Base-by-base conservation (phyloP, 345 rosid species). In the Carallia pectinifolia region DNA sequence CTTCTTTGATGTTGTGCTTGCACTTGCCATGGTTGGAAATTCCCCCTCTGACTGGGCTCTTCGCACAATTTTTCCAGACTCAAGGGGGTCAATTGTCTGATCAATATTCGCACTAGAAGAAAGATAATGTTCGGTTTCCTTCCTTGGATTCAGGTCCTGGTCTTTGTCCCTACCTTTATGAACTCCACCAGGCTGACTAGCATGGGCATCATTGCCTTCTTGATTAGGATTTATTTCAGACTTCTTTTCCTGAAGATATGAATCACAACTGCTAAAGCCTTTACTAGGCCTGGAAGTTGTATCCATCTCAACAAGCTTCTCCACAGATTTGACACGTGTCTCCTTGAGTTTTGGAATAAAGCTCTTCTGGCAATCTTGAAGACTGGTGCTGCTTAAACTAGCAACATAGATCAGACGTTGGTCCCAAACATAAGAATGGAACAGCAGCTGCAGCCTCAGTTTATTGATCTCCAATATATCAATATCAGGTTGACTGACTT, bases 231-330 rank as follows among this genome's bases (percentile, higher is more conserved):
- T 71, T 54, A 61, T 52, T 39, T 63, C 86, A 72, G 79, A 70
- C 81, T 76, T 81, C 64, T 68, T 47, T 60, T 74, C 85, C 69
- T 50, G 64, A 58, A 71, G 80, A 72, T 75, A 63, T 52, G 87
- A 80, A 69, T 80, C 81, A 53, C 62, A 81, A 71, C 86, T 81
- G 71, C 69, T 74, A 62, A 77, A 67, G 64, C 73, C 82, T 80
- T 80, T 83, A 61, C 60, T 62, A 16, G 79, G 71, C 54, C 71
- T 76, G 61, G 79, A 80, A 66, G 76, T 78, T 17, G n/a, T 30
- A 40, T 85, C 81, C 67, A 58, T 73, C 74, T 85, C 92, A 44
- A 62, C 77, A 61, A 82, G 81, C 79, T 86, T 85, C 65, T 93
- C 98, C 53, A 64, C 69, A 36, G 86, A 80, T 74, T 72, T 65